These are phyloP conservation scores for Parastagonospora avenae DNA, from an alignment of 2,329 filamentous ascomycete species.

Conservation along the genomic window DNA sequence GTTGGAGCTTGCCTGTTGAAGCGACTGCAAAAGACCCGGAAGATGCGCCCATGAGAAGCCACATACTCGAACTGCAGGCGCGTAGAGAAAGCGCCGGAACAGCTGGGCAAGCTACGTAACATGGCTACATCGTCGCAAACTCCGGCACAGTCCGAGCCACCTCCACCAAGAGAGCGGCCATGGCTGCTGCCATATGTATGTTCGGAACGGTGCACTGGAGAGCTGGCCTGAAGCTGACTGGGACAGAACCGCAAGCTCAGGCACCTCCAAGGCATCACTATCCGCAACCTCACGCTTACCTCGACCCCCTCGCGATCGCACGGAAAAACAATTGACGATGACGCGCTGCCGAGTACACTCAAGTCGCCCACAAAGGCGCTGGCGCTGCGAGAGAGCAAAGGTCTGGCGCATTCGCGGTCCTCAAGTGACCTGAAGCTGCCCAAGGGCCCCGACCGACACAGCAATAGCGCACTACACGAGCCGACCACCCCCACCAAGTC, in stretches of 20 bases:
- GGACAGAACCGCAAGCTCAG: slow-evolving; percentile 81
- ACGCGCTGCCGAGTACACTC: slow-evolving; percentile 70
- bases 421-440: slow-evolving; percentile 57
- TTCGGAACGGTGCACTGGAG: not conserved
- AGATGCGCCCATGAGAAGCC: slow-evolving; percentile 9
- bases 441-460: slow-evolving; percentile 27
- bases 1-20: slow-evolving; percentile 3
- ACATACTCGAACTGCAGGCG: not conserved
- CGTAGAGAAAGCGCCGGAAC: not conserved
- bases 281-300: slow-evolving; percentile 82
- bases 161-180: slow-evolving; percentile 40
- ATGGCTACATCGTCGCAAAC: slow-evolving; percentile 28
- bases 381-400: slow-evolving; percentile 55
- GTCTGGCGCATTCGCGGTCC: slow-evolving; percentile 63
- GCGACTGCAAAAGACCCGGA: slow-evolving; percentile 1
- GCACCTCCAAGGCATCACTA: slow-evolving; percentile 82
- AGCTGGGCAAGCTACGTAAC: slow-evolving; percentile 18
- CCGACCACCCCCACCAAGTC: slow-evolving; percentile 24
- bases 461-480: slow-evolving; percentile 28
- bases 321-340: slow-evolving; percentile 73
- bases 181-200: slow-evolving; percentile 47
- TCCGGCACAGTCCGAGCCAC: slow-evolving; percentile 14
- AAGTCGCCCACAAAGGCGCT: slow-evolving; percentile 71
- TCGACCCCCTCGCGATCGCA: slow-evolving; percentile 54
- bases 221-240: not conserved